Evolutionary conservation across 2,329 filamentous ascomycete genomes (phyloP).

Genomic region (Paraphaeosphaeria minitans): DNA sequence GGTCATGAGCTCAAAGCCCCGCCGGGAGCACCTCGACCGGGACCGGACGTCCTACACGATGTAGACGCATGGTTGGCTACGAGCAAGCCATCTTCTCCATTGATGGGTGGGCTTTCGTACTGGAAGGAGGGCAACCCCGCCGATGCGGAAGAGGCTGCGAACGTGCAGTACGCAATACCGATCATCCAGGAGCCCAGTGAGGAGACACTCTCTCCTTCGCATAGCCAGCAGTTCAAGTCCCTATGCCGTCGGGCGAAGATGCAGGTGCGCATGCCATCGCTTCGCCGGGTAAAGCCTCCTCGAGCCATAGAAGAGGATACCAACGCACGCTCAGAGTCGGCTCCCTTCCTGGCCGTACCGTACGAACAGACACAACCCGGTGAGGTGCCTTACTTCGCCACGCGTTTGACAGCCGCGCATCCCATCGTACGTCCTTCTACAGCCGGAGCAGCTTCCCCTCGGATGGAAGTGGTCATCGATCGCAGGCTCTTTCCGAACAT

Average conservation of each 20-base stretch:
- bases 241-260: conserved; percentile 36
- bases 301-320: conserved; percentile 19
- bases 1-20: conserved; percentile 22
- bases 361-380: conserved; percentile 20
- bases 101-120: conserved; percentile 44
- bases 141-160: conserved; percentile 13
- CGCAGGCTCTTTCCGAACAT: conserved; percentile 10
- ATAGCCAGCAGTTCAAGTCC: conserved; percentile 27
- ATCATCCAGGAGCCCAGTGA: conserved; percentile 21
- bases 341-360: conserved; percentile 26
- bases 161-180: conserved; percentile 36
- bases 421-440: conserved; percentile 13
- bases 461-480: not conserved
- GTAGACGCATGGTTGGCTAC: conserved; percentile 43
- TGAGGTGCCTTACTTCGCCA: conserved; percentile 12
- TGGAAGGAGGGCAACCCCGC: conserved; percentile 31
- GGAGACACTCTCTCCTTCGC: conserved; percentile 22
- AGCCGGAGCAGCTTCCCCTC: conserved; percentile 8
- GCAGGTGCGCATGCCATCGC: conserved; percentile 37
- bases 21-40: conserved; percentile 29
- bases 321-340: conserved; percentile 32
- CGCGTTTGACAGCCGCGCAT: conserved; percentile 18
- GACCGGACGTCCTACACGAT: conserved; percentile 32
- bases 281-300: conserved; percentile 28
- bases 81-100: conserved; percentile 32